Conservation (phyloP, 1,284 basidiomycete species). For the Trametes pubescens region DNA sequence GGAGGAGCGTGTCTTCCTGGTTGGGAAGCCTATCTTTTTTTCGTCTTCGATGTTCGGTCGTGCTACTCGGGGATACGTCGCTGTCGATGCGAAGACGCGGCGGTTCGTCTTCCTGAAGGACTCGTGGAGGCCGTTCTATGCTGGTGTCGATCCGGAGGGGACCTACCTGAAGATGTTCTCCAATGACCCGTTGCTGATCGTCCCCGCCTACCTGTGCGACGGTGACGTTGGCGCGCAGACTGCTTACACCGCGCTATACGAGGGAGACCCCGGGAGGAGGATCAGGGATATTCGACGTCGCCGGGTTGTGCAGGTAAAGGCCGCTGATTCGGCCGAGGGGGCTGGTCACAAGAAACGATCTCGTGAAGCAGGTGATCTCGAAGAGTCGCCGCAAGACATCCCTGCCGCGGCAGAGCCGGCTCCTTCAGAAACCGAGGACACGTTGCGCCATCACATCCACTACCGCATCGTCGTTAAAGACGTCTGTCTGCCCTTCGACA, state of each 20-base stretch:
- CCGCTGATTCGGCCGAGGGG: not conserved
- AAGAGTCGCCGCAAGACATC: not conserved
- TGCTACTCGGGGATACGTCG: constrained; percentile 12
- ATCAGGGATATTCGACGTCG: not conserved
- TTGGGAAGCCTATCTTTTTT: constrained; percentile 8
- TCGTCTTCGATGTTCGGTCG: constrained; percentile 12
- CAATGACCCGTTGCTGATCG: not conserved
- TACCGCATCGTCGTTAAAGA: constrained; percentile 20
- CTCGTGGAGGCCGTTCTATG: constrained; percentile 17
- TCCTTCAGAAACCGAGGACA: not conserved
- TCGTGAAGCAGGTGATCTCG: not conserved
- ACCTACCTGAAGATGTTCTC: constrained; percentile 2
- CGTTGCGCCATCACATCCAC: constrained; percentile 14
- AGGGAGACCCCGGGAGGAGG: not conserved
- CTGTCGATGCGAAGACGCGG: constrained; percentile 14
- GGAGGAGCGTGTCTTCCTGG: constrained; percentile 13
- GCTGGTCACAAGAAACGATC: not conserved
- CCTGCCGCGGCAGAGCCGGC: not conserved
- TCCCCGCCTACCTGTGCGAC: constrained; percentile 14
- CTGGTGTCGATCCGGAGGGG: constrained; percentile 10
- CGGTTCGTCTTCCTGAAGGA: constrained; percentile 25
- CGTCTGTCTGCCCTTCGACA: constrained; percentile 13
- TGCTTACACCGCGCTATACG: not conserved
- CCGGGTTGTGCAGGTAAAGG: not conserved
- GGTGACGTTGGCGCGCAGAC: constrained; percentile 7